Conservation (phyloP, 2,329 filamentous ascomycete genomes). For the Aspergillus aculeatinus region DNA sequence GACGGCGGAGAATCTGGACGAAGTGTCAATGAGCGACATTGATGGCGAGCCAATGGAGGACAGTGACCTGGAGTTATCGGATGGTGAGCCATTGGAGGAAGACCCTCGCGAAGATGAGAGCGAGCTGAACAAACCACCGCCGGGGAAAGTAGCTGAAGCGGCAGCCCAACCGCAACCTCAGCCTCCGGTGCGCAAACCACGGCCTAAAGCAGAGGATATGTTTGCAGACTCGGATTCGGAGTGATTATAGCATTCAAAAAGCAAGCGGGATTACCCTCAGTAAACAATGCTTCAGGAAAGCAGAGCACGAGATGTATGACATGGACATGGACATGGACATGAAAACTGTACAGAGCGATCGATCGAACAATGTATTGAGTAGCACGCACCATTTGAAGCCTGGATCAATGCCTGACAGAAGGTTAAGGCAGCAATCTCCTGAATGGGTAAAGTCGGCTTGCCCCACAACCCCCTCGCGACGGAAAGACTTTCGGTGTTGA, state of each 20-base stretch:
- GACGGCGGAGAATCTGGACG: slow-evolving; percentile 46
- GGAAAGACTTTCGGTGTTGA: slow-evolving; percentile 15
- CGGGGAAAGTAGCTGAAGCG: slow-evolving; percentile 21
- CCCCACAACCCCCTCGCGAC: slow-evolving; percentile 20
- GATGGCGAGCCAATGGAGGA: slow-evolving; percentile 50
- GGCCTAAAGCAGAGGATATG: slow-evolving; percentile 80
- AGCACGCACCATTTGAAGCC: not conserved
- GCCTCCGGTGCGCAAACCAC: slow-evolving; percentile 52
- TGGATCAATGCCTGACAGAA: not conserved
- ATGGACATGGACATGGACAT: not conserved
- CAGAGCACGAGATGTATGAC: too few species aligned
- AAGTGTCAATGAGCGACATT: slow-evolving; percentile 43
- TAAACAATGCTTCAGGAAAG: not conserved
- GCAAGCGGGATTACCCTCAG: not conserved
- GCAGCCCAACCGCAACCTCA: slow-evolving; percentile 28
- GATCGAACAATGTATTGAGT: not conserved
- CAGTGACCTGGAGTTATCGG: slow-evolving; percentile 51
- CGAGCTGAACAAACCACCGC: slow-evolving; percentile 22
- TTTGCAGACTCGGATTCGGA: slow-evolving; percentile 74
- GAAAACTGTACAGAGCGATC: not conserved
- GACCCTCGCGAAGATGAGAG: slow-evolving; percentile 36
- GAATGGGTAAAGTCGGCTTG: not conserved
- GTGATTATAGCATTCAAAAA: slow-evolving; percentile 21
- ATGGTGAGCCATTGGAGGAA: slow-evolving; percentile 51
- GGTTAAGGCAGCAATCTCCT: slow-evolving; percentile 1